Evolutionary conservation across 345 rosid genomes (phyloP), one percentile per base, ranked within the genome.

Genomic region (Schrenkiella parvula): DNA sequence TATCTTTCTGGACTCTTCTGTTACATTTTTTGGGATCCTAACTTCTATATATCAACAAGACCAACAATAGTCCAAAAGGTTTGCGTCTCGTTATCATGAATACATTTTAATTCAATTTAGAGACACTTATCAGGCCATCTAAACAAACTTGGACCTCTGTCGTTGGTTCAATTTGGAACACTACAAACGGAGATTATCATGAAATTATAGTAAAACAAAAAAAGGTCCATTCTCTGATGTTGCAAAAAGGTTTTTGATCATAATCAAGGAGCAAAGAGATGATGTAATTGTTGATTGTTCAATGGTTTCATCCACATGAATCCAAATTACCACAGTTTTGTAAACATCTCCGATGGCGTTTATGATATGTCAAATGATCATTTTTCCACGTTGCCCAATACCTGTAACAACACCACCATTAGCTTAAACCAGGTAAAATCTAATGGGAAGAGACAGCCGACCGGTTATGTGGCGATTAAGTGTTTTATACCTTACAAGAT

Each of bases 401-500:
- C 78, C 78, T 73, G 72, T 25, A 65, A 47, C 38, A 48, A 59
- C 55, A 58, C 38, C 50, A 57, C 38, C 61, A 39, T 28, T 4
- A 22, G 59, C 39, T 39, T 46, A 4, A 66, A 66, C 58, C 63
- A 53, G 9, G 31, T 29, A 5, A 0, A 15, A 59, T 15, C 50
- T 25, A 8, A 23, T 52, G 28, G 28, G 6, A 42, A 61, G 48
- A 32, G 57, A 75, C n/a, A n/a, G n/a, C n/a, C n/a, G n/a, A n/a
- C n/a, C n/a, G 18, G 50, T 31, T 43, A 51, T 26, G 38, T 9
- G 25, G 50, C 3, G 23, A 34, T 52, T 25, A 32, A 14, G n/a
- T 52, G 70, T 61, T 52, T 52, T 26, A 34, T 60, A 68, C 79
- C 74, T 75, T 43, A 18, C 22, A 39, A 13, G 74, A 42, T 87